phyloP scores from a whole-genome alignment of 306 rosid species.

The Cicer pinnatifidum region DNA sequence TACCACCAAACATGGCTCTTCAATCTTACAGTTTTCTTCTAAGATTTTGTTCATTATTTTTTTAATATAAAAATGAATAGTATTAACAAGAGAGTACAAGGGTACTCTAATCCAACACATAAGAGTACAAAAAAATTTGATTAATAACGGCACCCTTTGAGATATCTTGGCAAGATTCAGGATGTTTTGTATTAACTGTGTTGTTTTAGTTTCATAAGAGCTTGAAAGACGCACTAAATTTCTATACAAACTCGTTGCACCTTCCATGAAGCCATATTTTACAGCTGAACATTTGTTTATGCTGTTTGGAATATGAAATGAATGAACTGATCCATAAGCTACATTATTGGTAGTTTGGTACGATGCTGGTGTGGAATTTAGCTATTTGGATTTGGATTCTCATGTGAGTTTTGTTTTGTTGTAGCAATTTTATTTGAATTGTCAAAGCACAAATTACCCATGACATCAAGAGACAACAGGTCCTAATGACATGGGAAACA shows the following conservation, averaged over 20 bases:
- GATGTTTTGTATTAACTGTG: slow-evolving; percentile 2
- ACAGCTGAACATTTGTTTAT: slow-evolving; percentile 25
- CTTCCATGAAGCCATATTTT: slow-evolving; percentile 29
- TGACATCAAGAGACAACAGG: slow-evolving; percentile 18
- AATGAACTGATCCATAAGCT: slow-evolving; percentile 30
- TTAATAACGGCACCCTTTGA: background rate
- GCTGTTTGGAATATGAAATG: slow-evolving; percentile 31
- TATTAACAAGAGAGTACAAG: too few species aligned
- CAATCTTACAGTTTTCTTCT: slow-evolving; percentile 11
- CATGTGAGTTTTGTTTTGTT: slow-evolving; percentile 19
- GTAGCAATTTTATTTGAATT: slow-evolving; percentile 40
- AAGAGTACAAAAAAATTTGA: background rate
- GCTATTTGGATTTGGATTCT: slow-evolving; percentile 21
- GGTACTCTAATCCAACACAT: too few species aligned
- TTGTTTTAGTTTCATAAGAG: slow-evolving; percentile 5
- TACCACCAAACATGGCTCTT: background rate
- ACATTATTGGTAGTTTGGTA: slow-evolving; percentile 31
- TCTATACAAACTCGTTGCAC: slow-evolving; percentile 29
- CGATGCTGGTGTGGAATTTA: slow-evolving; percentile 36
- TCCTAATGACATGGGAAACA: slow-evolving; percentile 26
- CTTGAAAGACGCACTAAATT: background rate
- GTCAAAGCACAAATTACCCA: slow-evolving; percentile 29
- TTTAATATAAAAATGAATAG: too few species aligned
- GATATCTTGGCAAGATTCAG: slow-evolving; percentile 1
- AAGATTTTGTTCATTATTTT: background rate